Conservation (phyloP, 345 rosid genomes). For the Fremontodendron californicum region DNA sequence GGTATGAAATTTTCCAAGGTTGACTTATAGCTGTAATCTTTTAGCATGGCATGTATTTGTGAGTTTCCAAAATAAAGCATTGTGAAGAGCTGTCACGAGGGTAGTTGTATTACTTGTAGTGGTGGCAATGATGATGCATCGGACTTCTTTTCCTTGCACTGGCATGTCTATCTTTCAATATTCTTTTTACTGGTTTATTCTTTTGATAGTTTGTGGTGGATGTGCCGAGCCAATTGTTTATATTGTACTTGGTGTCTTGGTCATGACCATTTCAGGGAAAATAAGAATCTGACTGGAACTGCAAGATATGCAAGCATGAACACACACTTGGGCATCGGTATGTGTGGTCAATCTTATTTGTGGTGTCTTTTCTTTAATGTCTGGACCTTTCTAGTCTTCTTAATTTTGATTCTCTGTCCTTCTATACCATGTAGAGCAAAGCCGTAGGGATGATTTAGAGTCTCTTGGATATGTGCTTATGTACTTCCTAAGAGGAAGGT, state of each 20-base stretch:
- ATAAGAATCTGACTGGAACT: slow-evolving; percentile 95
- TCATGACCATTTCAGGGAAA: slow-evolving; percentile 54
- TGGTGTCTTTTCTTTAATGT: neutral
- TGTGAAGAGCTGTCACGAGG: neutral
- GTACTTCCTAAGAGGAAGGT: slow-evolving; percentile 98
- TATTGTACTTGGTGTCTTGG: neutral
- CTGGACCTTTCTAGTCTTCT: neutral
- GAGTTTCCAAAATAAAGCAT: neutral
- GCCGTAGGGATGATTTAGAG: slow-evolving; percentile 96
- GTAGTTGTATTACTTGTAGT: neutral
- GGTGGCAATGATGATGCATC: neutral
- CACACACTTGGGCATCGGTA: slow-evolving; percentile 97
- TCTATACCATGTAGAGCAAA: slow-evolving; percentile 59
- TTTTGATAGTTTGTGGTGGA: neutral
- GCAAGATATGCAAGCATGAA: slow-evolving; percentile 99
- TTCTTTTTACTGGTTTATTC: neutral
- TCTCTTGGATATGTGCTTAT: slow-evolving; percentile 97
- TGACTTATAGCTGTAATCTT: neutral
- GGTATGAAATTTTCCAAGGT: neutral
- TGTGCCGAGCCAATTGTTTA: neutral
- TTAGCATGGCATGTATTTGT: neutral
- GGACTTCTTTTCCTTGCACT: neutral
- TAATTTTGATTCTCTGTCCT: neutral
- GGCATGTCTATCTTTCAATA: neutral
- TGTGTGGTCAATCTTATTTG: slow-evolving; percentile 2